These are phyloP conservation scores for Bacterosira constricta DNA, from an alignment of 108 stramenopile species.

Conservation along the genomic window DNA sequence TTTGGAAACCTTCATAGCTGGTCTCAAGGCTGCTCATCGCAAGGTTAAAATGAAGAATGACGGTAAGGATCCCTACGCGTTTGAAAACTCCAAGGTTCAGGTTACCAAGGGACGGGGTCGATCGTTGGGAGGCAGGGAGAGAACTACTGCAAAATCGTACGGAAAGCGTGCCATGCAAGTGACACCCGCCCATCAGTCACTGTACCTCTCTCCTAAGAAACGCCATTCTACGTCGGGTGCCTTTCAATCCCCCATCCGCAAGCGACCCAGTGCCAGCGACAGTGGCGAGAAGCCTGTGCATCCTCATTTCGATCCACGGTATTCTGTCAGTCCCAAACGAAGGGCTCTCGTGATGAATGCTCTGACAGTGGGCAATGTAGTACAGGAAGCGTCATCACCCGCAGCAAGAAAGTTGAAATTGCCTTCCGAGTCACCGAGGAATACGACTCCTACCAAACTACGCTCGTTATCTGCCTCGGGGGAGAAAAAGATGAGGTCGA, in stretches of 20 bases:
- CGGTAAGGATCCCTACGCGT: no score
- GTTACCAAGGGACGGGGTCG: no score
- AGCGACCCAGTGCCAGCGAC: no score
- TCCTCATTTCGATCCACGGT: no score
- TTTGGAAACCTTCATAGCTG: not conserved
- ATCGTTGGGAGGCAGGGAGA: not conserved
- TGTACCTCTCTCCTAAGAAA: not conserved
- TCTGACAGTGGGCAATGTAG: not conserved
- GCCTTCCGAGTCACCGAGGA: conserved; percentile 24
- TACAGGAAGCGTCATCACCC: not conserved
- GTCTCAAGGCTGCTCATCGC: not conserved
- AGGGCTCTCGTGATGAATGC: not conserved
- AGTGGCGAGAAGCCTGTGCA: no score
- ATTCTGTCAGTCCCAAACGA: no score
- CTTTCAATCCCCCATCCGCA: no score
- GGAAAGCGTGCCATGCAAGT: not conserved
- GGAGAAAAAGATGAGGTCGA: not conserved
- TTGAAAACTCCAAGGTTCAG: no score
- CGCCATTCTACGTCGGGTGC: not conserved
- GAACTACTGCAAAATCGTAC: not conserved
- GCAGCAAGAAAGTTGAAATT: conserved; percentile 8
- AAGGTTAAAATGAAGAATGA: not conserved
- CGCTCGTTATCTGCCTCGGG: not conserved
- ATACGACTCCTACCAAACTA: conserved; percentile 34
- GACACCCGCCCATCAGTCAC: not conserved